These are phyloP conservation scores for Fusarium sp. DNA, from an alignment of 2,329 filamentous ascomycete genomes.

Conservation along the genomic window DNA sequence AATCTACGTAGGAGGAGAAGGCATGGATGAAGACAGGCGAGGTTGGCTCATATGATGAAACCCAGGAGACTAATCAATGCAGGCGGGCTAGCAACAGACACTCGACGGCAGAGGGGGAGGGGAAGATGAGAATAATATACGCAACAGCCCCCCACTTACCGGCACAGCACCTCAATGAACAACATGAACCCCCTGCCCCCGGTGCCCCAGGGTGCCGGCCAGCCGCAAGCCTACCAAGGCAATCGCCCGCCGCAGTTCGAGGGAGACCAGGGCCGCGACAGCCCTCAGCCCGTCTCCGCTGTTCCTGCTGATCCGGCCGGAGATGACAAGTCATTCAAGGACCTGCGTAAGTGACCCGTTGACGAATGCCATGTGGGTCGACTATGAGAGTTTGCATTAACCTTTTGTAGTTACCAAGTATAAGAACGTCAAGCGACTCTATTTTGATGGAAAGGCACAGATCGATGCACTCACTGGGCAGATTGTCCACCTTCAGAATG, in stretches of 20 bases:
- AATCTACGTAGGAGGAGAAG: too few relatives aligned
- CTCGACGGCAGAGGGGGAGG: too few relatives aligned
- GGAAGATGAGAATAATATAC: too few relatives aligned
- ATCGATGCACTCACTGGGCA: conserved; percentile 89
- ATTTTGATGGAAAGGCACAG: conserved; percentile 94
- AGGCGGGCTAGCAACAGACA: too few relatives aligned
- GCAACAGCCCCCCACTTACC: conserved; percentile 65
- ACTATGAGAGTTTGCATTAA: conserved; percentile 14
- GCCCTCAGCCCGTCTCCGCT: conserved; percentile 63
- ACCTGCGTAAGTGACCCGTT: conserved; percentile 61
- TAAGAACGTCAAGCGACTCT: conserved; percentile 97
- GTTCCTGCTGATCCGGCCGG: conserved; percentile 55
- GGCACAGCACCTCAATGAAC: conserved; percentile 61
- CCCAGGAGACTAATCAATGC: too few relatives aligned
- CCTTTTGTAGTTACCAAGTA: conserved; percentile 84
- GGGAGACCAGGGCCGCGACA: conserved; percentile 65
- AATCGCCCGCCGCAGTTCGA: conserved; percentile 60
- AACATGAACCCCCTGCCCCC: conserved; percentile 59
- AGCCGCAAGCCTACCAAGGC: conserved; percentile 55
- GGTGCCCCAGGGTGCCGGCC: conserved; percentile 47
- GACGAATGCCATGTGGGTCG: background rate
- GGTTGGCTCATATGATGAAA: too few relatives aligned
- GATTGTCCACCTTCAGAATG: conserved; percentile 95
- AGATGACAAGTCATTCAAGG: conserved; percentile 68
- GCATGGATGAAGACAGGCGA: too few relatives aligned